Conservation (phyloP, 1,139 yeast species). For the Pichia norvegensis region DNA sequence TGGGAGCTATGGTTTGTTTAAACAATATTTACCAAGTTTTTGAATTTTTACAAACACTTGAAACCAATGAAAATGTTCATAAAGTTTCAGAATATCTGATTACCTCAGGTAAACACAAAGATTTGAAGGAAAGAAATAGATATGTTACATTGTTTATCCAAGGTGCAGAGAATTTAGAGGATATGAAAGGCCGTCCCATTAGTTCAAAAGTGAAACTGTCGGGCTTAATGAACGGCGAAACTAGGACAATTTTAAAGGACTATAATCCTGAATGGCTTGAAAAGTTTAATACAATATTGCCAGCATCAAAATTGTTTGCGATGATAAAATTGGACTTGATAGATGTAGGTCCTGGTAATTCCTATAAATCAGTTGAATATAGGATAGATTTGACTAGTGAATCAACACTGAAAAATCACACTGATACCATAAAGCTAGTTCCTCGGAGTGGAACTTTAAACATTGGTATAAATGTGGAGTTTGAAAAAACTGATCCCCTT, state of each 20-base stretch:
- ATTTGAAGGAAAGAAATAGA: conserved; percentile 11
- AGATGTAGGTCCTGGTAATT: conserved; percentile 14
- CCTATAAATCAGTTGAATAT: conserved; percentile 21
- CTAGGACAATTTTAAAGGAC: conserved; percentile 56
- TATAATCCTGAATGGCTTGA: conserved; percentile 85
- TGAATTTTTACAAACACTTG: conserved; percentile 12
- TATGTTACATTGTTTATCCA: conserved; percentile 37
- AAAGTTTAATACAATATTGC: conserved; percentile 39
- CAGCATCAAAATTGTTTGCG: not conserved
- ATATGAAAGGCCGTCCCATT: conserved; percentile 43
- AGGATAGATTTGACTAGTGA: conserved; percentile 16
- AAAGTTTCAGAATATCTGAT: conserved; percentile 27
- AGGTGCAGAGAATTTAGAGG: conserved; percentile 63
- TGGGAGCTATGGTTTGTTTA: conserved; percentile 23
- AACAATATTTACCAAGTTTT: conserved; percentile 23
- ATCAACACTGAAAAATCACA: conserved; percentile 24
- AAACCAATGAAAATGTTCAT: conserved; percentile 8
- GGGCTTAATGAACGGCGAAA: conserved; percentile 64
- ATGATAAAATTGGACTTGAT: conserved; percentile 17
- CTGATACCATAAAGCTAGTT: conserved; percentile 18
- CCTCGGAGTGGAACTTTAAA: conserved; percentile 26
- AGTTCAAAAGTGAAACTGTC: conserved; percentile 64
- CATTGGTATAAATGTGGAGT: conserved; percentile 20
- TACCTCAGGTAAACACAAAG: conserved; percentile 6
- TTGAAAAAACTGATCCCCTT: conserved; percentile 24